phyloP scores from a whole-genome alignment of 352 stramenopile species.

The Globisporangium nagaii region DNA sequence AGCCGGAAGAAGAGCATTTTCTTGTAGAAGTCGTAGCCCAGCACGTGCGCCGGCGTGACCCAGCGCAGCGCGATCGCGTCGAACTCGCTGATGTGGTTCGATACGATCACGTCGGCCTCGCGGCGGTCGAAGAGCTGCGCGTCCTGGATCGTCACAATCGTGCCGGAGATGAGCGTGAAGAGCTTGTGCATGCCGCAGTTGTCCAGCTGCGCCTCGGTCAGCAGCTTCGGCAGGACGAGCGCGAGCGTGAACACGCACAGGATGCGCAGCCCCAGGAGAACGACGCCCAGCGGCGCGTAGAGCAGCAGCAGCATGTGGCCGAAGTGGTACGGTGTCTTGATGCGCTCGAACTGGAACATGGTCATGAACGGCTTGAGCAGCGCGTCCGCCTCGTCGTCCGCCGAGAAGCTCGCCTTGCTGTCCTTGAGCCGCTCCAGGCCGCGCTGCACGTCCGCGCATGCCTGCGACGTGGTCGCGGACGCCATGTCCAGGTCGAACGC shows the following conservation, averaged over 20 bases:
- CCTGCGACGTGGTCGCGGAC: slow-evolving; percentile 10
- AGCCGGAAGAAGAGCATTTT: slow-evolving; percentile 68
- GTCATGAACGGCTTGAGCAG: slow-evolving; percentile 31
- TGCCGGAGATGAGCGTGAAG: slow-evolving; percentile 39
- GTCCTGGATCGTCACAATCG: slow-evolving; percentile 35
- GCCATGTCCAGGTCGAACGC: slow-evolving; percentile 27
- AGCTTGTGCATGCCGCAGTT: slow-evolving; percentile 28
- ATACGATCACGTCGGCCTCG: slow-evolving; percentile 41
- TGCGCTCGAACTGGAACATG: slow-evolving; percentile 71
- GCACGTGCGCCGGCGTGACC: slow-evolving; percentile 42
- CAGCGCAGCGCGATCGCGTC: slow-evolving; percentile 43
- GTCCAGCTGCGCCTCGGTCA: slow-evolving; percentile 46
- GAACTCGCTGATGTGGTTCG: slow-evolving; percentile 78
- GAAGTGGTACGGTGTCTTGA: slow-evolving; percentile 39
- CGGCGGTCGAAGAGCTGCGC: slow-evolving; percentile 25
- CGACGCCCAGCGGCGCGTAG: slow-evolving; percentile 48
- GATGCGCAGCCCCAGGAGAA: slow-evolving; percentile 39
- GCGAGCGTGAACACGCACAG: slow-evolving; percentile 33
- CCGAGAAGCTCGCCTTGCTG: slow-evolving; percentile 11
- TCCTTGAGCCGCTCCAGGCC: slow-evolving; percentile 27
- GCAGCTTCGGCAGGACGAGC: slow-evolving; percentile 31
- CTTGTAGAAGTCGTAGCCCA: slow-evolving; percentile 85
- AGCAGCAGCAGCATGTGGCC: slow-evolving; percentile 46
- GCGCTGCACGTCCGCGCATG: slow-evolving; percentile 17
- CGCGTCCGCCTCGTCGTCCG: slow-evolving; percentile 25